Base-by-base conservation (phyloP, 139 green algal species). In the Coccomyxa sp. region DNA sequence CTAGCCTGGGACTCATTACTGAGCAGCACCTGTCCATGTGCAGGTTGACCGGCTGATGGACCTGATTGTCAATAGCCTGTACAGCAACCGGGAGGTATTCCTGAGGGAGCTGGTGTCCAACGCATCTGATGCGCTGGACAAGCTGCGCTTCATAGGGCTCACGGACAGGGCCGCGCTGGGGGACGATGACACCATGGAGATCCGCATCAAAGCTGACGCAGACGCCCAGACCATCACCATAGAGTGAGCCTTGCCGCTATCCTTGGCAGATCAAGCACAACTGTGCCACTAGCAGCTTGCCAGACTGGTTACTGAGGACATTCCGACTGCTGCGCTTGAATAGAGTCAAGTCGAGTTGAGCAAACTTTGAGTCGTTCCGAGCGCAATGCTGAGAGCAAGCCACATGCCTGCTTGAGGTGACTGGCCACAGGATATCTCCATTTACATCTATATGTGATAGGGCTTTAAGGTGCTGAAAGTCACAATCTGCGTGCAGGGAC, bases 21-120 rank as follows among this genome's bases (percentile, higher is more conserved):
- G 5, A 64, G 22, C 22, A 18, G 22, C 5, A 37, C 35, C 10
- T 36, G 29, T 10, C 14, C 64, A 16, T 36, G n/a, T 10, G 34
- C 84, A 98, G 94, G 94, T 98, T 6, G 93, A 97, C 87, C 90
- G 95, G 39, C 88, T 99, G 55, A 95, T 99, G 94, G 95, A 99
- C 87, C 95, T 99, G 86, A 99, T 99, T 70, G 94, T 99, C n/a
- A 98, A 99, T 92, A 94, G 84, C 69, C 89, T 99, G 70, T 99
- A 99, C 93, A 94, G 85, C 82, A 98, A 98, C 90, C 79, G 91
- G 5, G 94, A 98, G 76, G 90, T 98, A 0, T 98, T 97, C 83
- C 83, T 97, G 38, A 86, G 95, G 9, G 95, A 98, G 89, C 87
- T 98, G 36, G 87, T 98, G 68, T 94, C 84, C 86, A 99, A 99